phyloP scores from a whole-genome alignment of 257 asterid species.

The Anisodus tanguticus region DNA sequence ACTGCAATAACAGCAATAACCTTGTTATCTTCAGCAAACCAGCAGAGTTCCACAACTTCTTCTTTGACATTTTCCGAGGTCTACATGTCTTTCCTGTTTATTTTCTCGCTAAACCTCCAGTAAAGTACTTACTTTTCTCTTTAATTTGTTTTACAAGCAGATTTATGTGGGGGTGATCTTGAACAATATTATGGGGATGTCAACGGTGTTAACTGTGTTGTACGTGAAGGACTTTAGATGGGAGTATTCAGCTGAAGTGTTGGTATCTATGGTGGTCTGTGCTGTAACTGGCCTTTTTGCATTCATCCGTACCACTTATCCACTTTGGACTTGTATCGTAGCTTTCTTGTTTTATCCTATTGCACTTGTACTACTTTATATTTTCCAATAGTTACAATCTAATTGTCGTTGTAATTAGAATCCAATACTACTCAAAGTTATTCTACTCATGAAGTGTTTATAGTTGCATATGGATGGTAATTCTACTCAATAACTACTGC shows the following conservation, averaged over 20 bases:
- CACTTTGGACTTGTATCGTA: conserved; percentile 56
- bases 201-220: conserved; percentile 52
- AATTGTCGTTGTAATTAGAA: not conserved
- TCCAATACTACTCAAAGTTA: not conserved
- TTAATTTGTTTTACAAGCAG: conserved; percentile 38
- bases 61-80: conserved; percentile 83
- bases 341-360: conserved; percentile 61
- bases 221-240: conserved; percentile 61
- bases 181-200: conserved; percentile 67
- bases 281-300: conserved; percentile 53
- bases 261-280: conserved; percentile 50
- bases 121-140: not conserved
- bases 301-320: conserved; percentile 45
- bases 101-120: not conserved
- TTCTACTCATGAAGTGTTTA: not conserved
- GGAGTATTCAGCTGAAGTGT: conserved; percentile 71
- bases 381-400: conserved; percentile 40
- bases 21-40: conserved; percentile 51
- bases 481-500: not conserved
- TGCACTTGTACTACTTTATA: conserved; percentile 49
- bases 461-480: not conserved
- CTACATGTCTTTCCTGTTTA: not conserved
- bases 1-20: conserved; percentile 44
- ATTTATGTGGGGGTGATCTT: conserved; percentile 64
- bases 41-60: conserved; percentile 52